phyloP scores from a whole-genome alignment of 108 stramenopile species.

The Craspedostauros australis region DNA sequence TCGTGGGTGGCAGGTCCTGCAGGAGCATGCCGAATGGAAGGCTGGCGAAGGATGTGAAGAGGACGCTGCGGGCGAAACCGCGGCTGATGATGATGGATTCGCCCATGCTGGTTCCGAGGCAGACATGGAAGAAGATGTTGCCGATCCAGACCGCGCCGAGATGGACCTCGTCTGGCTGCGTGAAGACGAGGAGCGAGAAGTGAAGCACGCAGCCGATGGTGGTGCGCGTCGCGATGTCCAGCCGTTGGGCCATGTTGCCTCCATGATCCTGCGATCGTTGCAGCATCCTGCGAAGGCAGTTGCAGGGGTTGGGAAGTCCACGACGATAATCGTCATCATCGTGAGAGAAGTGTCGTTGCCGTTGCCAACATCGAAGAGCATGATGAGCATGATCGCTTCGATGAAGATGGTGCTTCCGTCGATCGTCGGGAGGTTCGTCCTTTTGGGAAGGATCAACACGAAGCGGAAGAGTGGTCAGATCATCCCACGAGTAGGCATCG shows the following conservation, averaged over 20 bases:
- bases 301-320: neutral
- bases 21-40: conserved; percentile 15
- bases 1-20: neutral
- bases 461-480: no score
- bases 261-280: neutral
- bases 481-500: no score
- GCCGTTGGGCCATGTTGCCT: conserved; percentile 5
- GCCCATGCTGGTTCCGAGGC: conserved; percentile 21
- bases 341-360: no score
- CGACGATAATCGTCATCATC: neutral
- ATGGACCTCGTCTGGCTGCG: conserved; percentile 3
- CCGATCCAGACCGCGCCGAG: conserved; percentile 28
- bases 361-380: no score
- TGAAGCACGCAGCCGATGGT: conserved; percentile 7
- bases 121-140: conserved; percentile 26
- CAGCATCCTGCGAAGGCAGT: neutral
- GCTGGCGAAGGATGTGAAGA: conserved; percentile 14
- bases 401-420: no score
- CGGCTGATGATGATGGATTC: conserved; percentile 9
- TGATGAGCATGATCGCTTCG: no score
- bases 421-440: no score
- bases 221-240: conserved; percentile 5
- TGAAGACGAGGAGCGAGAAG: conserved; percentile 13
- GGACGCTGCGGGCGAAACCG: conserved; percentile 14
- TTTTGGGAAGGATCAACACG: no score